A percentile compares a stretch with the other conserved stretches of the same genome.
Conservation (phyloP, 768 basidiomycete species). For the Tubosaeta sp. region DNA sequence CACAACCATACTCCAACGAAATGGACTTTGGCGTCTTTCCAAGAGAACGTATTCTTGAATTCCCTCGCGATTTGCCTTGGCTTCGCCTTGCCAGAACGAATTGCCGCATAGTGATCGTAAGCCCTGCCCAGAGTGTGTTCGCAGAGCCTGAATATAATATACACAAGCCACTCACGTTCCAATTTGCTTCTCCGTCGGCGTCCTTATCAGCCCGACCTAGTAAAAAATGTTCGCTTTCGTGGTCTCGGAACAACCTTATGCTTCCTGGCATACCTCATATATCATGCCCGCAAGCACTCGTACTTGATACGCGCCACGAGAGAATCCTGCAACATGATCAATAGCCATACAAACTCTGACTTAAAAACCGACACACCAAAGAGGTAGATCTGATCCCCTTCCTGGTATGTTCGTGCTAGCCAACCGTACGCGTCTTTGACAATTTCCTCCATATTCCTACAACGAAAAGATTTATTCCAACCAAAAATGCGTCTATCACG, state of each 20-base stretch:
- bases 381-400: slow-evolving; percentile 33
- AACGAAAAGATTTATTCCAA: neutral
- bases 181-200: too few relatives aligned
- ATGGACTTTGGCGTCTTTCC: slow-evolving; percentile 39
- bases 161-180: too few relatives aligned
- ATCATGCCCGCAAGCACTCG: slow-evolving; percentile 40
- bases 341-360: neutral
- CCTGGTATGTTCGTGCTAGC: slow-evolving; percentile 27
- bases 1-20: slow-evolving; percentile 52
- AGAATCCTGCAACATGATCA: slow-evolving; percentile 30
- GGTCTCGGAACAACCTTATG: neutral
- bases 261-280: slow-evolving; percentile 24
- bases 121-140: slow-evolving; percentile 2
- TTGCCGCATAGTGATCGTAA: slow-evolving; percentile 17
- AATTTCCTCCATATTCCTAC: slow-evolving; percentile 34
- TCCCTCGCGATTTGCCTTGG: slow-evolving; percentile 15
- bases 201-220: too few relatives aligned
- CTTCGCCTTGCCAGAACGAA: slow-evolving; percentile 17
- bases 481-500: neutral
- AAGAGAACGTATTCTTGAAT: slow-evolving; percentile 46
- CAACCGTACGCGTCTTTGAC: slow-evolving; percentile 32
- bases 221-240: too few relatives aligned
- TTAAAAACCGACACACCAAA: slow-evolving; percentile 17
- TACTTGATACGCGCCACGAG: slow-evolving; percentile 41
- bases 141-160: too few relatives aligned